These are phyloP conservation scores for Rubia peregrina DNA, from an alignment of 305 asterid genomes.

Conservation along the genomic window DNA sequence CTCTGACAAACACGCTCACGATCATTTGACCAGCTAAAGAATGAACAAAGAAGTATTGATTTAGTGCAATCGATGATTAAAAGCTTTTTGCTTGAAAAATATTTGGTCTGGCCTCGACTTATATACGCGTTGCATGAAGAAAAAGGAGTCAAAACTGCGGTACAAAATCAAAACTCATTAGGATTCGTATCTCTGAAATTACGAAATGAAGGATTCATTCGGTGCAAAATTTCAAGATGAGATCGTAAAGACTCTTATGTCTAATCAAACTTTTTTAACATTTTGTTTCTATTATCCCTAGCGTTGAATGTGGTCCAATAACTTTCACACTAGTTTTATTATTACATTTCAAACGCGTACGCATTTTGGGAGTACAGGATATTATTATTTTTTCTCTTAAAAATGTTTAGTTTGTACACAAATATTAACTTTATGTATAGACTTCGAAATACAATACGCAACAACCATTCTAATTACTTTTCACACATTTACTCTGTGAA, in stretches of 20 bases:
- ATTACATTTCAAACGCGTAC: not conserved
- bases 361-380: not conserved
- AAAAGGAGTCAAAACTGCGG: slow-evolving; percentile 9
- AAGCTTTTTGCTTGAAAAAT: no score
- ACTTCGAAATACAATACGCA: no score
- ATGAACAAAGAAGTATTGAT: no score
- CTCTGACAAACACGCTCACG: no score
- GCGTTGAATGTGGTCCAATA: not conserved
- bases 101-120: not conserved
- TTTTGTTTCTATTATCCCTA: slow-evolving; percentile 1
- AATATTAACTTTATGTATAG: no score
- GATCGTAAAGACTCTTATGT: slow-evolving; percentile 9
- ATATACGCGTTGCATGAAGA: not conserved
- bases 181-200: not conserved
- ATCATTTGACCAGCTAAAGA: no score
- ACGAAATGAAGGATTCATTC: not conserved
- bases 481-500: no score
- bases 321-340: not conserved
- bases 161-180: slow-evolving; percentile 4
- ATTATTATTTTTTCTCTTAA: no score
- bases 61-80: no score
- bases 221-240: not conserved
- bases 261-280: slow-evolving; percentile 9
- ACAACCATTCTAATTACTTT: no score
- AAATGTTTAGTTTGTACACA: no score